Evolutionary conservation across 768 basidiomycete species (phyloP), one percentile per base, ranked within the genome.

Genomic region (Mycena maculata): DNA sequence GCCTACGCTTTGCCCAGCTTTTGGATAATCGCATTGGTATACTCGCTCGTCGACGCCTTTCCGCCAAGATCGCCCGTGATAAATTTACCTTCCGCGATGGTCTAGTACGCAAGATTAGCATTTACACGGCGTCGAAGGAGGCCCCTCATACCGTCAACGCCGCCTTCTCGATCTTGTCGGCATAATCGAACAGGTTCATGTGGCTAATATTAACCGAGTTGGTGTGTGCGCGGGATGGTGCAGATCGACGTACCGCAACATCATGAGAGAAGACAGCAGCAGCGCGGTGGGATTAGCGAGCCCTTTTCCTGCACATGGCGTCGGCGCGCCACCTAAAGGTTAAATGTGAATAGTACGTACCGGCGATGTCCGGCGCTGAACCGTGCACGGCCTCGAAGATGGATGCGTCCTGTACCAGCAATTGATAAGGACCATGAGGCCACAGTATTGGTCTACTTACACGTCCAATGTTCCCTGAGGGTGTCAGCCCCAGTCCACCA

Each of bases 311-410:
- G 60, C 28, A 11, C 18, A 41, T 6, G 22, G 13, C 22, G 41
- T 63, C 27, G 53, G 49, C 31, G 22, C 47, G 41, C 33, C 60
- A 55, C 56, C 75, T 55, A 41, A 58, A 31, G 30, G 39, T 38
- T 45, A 38, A 31, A 38, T 30, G 16, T 16, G 25, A 20, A 13
- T 56, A 42, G 71, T 54, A 81, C 83, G 76, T 82, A 83, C 94
- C 96, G 71, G 94, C 97, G 76, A 99, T 99, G 79, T 99, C 98
- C n/a, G 98, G 97, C 9, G 98, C 98, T 22, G 96, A 98, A 62
- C 98, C 98, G 81, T 99, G 98, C 13, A 99, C 98, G 68, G 98
- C 98, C 83, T 99, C 98, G 73, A 99, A 99, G 79, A 99, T 99
- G 60, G 96, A 98, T 38, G 98, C 98, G 79, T 98, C 96, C 92